phyloP scores from a whole-genome alignment of 768 basidiomycete genomes.

The Podaxis mareebaensis region DNA sequence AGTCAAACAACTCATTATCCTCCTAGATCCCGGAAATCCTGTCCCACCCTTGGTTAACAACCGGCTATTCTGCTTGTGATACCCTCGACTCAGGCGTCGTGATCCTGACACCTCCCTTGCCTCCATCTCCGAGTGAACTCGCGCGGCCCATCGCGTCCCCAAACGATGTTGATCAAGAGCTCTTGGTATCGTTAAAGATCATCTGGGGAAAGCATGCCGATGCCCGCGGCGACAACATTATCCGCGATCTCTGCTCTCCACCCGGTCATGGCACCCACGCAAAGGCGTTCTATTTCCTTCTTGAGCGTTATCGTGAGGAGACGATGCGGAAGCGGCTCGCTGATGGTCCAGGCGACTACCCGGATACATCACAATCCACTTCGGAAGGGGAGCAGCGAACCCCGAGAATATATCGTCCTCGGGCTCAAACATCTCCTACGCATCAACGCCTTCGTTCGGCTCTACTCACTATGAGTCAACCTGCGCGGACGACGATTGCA shows the following conservation, averaged over 20 bases:
- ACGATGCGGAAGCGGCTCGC: conserved; percentile 29
- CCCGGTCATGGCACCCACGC: conserved; percentile 71
- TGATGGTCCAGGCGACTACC: conserved; percentile 48
- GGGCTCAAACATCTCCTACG: conserved; percentile 19
- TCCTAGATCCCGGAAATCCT: conserved; percentile 84
- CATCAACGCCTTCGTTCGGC: conserved; percentile 20
- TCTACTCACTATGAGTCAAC: neutral
- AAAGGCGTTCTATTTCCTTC: conserved; percentile 88
- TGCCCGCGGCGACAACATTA: conserved; percentile 50
- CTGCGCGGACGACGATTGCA: neutral
- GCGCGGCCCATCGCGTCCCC: conserved; percentile 70
- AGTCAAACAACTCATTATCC: conserved; percentile 1
- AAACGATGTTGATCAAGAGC: conserved; percentile 71
- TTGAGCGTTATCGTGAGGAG: conserved; percentile 73
- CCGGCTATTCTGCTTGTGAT: conserved; percentile 46
- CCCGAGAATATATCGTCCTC: conserved; percentile 26
- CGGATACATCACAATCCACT: conserved; percentile 19
- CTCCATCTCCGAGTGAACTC: conserved; percentile 67
- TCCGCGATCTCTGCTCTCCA: conserved; percentile 66
- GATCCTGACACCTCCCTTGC: conserved; percentile 40
- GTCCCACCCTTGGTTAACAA: conserved; percentile 78
- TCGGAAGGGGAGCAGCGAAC: conserved; percentile 28
- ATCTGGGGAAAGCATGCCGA: conserved; percentile 83
- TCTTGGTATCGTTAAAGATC: conserved; percentile 75
- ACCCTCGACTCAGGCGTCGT: conserved; percentile 24